Base-by-base conservation (phyloP, 495 filamentous ascomycete genomes). In the Penicillium atrosanguineum region DNA sequence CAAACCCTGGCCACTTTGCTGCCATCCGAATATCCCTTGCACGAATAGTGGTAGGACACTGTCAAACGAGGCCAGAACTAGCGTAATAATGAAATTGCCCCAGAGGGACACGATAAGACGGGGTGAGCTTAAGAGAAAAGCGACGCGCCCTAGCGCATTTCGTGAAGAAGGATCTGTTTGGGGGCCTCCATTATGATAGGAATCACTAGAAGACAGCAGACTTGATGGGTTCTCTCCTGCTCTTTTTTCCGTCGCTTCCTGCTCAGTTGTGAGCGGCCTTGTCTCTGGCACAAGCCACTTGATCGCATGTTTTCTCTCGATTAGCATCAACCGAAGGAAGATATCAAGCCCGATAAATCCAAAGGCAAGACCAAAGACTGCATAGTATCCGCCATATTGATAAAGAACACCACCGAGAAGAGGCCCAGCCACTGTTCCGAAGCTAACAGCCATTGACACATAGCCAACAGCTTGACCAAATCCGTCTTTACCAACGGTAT, bases 351-450 rank as follows among this genome's bases (percentile, higher is more conserved):
- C 77, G 39, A 93, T 81, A 31, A 91, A 60, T 0, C 70, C 85
- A 70, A 90, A 93, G 8, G 83, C 79, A 69, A 91, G 80, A 20
- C 77, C 86, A 59, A 84, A 93, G 2, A 91, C 88, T 4, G 84
- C 74, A 64, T 87, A 87, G 59, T 91, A 92, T 6, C 89, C 89
- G 7, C 75, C 83, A 23, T 71, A 65, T 15, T 79, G 78, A 57
- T 93, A 95, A 2, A 95, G 81, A 0, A 90, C 75, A 14, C 91
- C 91, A 3, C 90, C 90, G 6, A 95, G 75, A 25, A 92, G 67
- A 0, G 91, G 91, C 0, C 85, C 88, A 3, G 88, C 66, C 48
- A 95, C 72, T 31, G 88, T 76, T 0, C 81, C 88, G 8, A 90
- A 43, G 39, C 80, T 86, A 75, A 92, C 85, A 7, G 81, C 81